A percentile compares a stretch with the other conserved stretches of the same genome.
These are phyloP conservation scores for Rhodamnia argentea DNA, from an alignment of 345 rosid genomes.

Conservation along the genomic window DNA sequence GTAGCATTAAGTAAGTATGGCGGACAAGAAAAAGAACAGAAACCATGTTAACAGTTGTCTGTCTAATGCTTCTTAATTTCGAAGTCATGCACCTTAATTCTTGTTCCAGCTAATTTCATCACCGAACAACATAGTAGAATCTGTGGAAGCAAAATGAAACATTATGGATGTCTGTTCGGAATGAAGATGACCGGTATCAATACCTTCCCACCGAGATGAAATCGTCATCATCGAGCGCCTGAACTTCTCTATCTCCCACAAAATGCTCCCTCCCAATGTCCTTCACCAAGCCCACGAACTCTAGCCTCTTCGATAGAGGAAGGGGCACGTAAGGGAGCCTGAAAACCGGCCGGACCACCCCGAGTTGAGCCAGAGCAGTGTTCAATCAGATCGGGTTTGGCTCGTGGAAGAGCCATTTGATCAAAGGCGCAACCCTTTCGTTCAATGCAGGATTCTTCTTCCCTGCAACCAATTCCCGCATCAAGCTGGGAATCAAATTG, in stretches of 20 bases:
- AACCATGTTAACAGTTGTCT: neutral
- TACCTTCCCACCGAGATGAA: conserved; percentile 40
- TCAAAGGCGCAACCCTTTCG: conserved; percentile 54
- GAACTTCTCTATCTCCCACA: conserved; percentile 64
- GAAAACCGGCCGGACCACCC: conserved; percentile 77
- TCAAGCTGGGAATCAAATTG: conserved; percentile 61
- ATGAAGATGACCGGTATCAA: neutral
- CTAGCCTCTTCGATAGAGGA: conserved; percentile 47
- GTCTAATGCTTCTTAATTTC: neutral
- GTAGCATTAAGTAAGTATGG: neutral
- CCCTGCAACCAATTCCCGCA: conserved; percentile 48
- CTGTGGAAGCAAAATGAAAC: neutral
- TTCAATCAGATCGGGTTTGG: conserved; percentile 83
- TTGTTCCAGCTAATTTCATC: neutral
- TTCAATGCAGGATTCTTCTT: conserved; percentile 54
- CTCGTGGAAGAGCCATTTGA: conserved; percentile 69
- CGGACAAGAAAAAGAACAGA: neutral
- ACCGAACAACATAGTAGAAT: neutral
- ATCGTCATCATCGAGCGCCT: conserved; percentile 62
- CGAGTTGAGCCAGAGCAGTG: conserved; percentile 84
- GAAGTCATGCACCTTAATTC: neutral
- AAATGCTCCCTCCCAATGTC: conserved; percentile 61
- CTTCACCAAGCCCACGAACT: conserved; percentile 60
- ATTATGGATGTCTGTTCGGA: neutral
- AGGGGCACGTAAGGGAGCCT: conserved; percentile 80